Percentiles rank a stretch among this genome's conserved stretches.
Conservation (phyloP, 2,329 filamentous ascomycete genomes). For the Allantophomopsis lycopodina region DNA sequence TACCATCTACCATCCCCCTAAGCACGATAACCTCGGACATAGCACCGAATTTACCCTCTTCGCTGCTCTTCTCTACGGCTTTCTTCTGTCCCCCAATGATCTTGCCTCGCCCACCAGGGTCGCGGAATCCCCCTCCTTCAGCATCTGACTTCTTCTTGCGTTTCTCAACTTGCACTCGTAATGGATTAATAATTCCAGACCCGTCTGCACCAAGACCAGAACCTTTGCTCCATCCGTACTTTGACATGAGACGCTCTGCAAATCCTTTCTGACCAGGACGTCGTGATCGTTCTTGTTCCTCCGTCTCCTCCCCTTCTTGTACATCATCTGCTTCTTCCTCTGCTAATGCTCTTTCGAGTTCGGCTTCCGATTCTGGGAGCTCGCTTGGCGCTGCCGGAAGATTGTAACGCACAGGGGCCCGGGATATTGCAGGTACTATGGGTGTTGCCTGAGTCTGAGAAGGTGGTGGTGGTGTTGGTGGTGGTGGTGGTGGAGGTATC, state of each 20-base stretch:
- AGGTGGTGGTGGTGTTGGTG: constrained; percentile 19
- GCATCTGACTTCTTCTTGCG: constrained; percentile 66
- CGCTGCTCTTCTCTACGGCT: constrained; percentile 19
- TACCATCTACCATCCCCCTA: constrained; percentile 71
- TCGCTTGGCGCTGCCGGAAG: constrained; percentile 34
- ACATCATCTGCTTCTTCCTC: constrained; percentile 23
- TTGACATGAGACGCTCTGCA: constrained; percentile 77
- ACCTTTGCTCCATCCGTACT: constrained; percentile 88
- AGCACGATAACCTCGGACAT: constrained; percentile 78
- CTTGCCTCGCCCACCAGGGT: constrained; percentile 55
- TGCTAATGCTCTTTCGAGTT: constrained; percentile 29
- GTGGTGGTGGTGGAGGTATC: constrained; percentile 18
- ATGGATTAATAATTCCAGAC: constrained; percentile 71
- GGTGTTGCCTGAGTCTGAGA: constrained; percentile 22
- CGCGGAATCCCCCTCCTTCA: constrained; percentile 65
- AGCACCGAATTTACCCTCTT: constrained; percentile 46
- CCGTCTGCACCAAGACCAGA: constrained; percentile 72
- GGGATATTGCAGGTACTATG: constrained; percentile 61
- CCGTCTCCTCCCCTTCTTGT: constrained; percentile 22
- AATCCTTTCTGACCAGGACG: constrained; percentile 74
- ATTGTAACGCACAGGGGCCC: constrained; percentile 64
- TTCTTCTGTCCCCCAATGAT: constrained; percentile 67
- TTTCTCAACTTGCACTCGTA: constrained; percentile 78
- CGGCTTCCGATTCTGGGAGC: constrained; percentile 35
- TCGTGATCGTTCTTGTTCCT: constrained; percentile 32